phyloP scores from a whole-genome alignment of 2,329 filamentous ascomycete genomes.

The Pseudogymnoascus sp. region DNA sequence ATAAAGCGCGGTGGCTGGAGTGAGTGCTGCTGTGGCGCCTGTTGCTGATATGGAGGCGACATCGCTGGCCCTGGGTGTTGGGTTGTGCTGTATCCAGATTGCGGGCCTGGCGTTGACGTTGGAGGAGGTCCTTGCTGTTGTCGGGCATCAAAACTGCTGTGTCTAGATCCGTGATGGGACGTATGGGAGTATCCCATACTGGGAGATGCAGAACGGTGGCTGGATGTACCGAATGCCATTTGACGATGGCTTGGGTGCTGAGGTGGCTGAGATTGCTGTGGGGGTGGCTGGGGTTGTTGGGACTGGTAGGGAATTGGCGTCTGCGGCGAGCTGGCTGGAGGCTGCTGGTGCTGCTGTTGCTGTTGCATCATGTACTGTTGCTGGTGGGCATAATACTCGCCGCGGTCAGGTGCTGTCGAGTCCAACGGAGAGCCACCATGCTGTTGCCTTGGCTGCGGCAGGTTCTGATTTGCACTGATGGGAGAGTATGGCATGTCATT shows the following conservation, averaged over 20 bases:
- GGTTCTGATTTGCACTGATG: slow-evolving; percentile 19
- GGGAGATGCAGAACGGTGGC: slow-evolving; percentile 21
- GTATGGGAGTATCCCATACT: slow-evolving; percentile 21
- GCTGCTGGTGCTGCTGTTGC: slow-evolving; percentile 17
- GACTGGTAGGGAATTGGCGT: slow-evolving; percentile 19
- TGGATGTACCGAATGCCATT: slow-evolving; percentile 23
- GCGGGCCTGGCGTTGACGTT: background rate
- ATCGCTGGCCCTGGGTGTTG: background rate
- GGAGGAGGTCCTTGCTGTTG: slow-evolving; percentile 3
- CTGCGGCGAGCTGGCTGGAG: slow-evolving; percentile 23
- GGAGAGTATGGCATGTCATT: slow-evolving; percentile 30
- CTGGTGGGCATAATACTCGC: slow-evolving; percentile 26
- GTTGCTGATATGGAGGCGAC: slow-evolving; percentile 3
- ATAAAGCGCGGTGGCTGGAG: background rate
- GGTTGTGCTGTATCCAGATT: background rate
- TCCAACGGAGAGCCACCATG: slow-evolving; percentile 25
- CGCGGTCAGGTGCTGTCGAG: slow-evolving; percentile 22
- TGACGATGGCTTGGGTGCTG: slow-evolving; percentile 22
- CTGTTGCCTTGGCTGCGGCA: slow-evolving; percentile 18
- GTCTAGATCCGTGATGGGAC: slow-evolving; percentile 23
- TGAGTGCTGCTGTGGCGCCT: background rate
- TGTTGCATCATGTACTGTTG: slow-evolving; percentile 23
- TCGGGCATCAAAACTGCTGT: slow-evolving; percentile 26
- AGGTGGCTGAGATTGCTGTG: slow-evolving; percentile 11
- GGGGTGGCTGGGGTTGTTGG: slow-evolving; percentile 20